These are phyloP conservation scores for Anethum foeniculum DNA, from an alignment of 140 eudicot species.

Conservation along the genomic window DNA sequence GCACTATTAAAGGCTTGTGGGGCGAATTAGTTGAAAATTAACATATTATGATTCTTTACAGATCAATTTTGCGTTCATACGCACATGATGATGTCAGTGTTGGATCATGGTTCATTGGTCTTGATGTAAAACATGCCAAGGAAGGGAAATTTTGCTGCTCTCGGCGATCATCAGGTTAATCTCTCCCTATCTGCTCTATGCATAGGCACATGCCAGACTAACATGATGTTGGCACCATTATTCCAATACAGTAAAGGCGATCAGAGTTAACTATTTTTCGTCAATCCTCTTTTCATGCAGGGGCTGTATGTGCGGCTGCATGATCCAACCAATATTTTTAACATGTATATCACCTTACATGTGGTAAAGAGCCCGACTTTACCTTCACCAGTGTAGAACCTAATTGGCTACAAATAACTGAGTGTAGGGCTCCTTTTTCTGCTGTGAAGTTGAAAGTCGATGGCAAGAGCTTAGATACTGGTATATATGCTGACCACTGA, in stretches of 20 bases:
- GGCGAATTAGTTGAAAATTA: neutral
- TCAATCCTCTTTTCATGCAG: neutral
- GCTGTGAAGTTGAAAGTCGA: neutral
- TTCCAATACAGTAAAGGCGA: neutral
- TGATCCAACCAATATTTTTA: neutral
- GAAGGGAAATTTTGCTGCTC: constrained; percentile 90
- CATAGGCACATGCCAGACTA: neutral
- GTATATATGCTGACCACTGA: neutral
- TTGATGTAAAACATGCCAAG: constrained; percentile 66
- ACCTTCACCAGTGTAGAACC: neutral
- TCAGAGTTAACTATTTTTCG: neutral
- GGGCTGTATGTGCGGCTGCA: constrained; percentile 9
- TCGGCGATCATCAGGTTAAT: constrained; percentile 70
- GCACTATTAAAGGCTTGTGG: neutral
- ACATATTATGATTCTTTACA: constrained; percentile 13
- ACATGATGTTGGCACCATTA: neutral
- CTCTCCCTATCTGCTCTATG: neutral
- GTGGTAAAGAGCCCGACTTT: neutral
- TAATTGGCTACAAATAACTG: neutral
- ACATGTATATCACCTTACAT: neutral
- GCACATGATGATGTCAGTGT: constrained; percentile 89
- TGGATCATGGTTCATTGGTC: constrained; percentile 90
- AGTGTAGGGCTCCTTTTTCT: neutral
- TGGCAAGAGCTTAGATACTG: neutral
- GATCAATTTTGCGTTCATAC: constrained; percentile 63